Base-by-base conservation (phyloP, 495 filamentous ascomycete species). In the Penicillium parvum region DNA sequence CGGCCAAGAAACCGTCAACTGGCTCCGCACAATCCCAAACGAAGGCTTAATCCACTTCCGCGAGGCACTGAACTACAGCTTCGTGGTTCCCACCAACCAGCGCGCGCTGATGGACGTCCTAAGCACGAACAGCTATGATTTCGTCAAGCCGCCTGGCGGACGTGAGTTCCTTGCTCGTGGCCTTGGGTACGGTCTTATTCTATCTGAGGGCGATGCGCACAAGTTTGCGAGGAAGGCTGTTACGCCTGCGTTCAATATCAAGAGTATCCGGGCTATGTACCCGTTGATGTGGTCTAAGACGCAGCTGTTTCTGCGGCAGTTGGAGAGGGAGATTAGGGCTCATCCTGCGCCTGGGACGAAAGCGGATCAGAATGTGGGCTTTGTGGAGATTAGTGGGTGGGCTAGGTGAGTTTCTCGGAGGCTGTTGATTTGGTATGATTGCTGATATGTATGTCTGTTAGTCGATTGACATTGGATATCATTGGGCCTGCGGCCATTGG, bases 201-300 rank as follows among this genome's bases (percentile, higher is more conserved):
- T 94, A 2, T 81, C 84, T 1, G 88, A 94, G 58, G 88, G 88
- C 17, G 80, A 85, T 15, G 83, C 83, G 49, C 86, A 91, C 65
- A 56, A 57, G 33, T 51, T 70, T 17, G 86, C 90, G 64, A 72
- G 89, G 6, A 83, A 77, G 47, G 77, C 81, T 32, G 65, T 94
- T 10, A 78, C 82, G 59, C 87, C 86, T 1, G 87, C 85, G 0
- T 95, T 95, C 57, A 68, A 77, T 9, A 86, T 84, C 54, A 73
- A 84, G 27, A 87, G 90, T 57, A 67, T 91, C 60, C 86, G 88
- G 51, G 77, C 88, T 30, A 70, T 91, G 15, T 89, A 88, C 50
- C 75, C 85, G 1, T 54, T 81, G 2, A 91, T 95, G 66, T 94
- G 86, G 86, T 52, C 56, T 9, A 75, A 75, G 52, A 63, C 67